These are phyloP conservation scores for Tolypocladium guangdongense DNA, from an alignment of 2,329 filamentous ascomycete genomes.

Conservation along the genomic window DNA sequence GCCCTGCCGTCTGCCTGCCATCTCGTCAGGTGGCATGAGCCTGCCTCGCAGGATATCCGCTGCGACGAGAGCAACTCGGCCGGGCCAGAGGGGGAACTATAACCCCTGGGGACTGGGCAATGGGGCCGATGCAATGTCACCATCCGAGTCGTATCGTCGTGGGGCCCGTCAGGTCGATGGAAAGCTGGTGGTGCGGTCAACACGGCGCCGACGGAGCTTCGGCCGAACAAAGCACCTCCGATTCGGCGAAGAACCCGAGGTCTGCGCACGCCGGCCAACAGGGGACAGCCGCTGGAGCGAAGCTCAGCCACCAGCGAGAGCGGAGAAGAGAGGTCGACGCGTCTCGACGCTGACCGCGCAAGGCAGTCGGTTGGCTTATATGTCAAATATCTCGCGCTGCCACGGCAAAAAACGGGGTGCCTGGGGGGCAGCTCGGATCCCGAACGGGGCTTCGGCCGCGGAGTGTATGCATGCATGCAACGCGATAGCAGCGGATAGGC, in stretches of 20 bases:
- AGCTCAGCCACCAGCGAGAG: neutral
- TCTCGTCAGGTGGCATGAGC: neutral
- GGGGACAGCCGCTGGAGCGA: neutral
- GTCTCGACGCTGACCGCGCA: neutral
- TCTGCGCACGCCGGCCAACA: neutral
- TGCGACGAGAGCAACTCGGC: neutral
- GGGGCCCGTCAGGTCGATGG: neutral
- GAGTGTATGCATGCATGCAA: neutral
- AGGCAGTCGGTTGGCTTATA: neutral
- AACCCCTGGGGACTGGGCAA: neutral
- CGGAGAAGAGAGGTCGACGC: neutral
- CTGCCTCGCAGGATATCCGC: neutral
- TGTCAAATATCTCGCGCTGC: neutral
- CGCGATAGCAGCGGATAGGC: neutral
- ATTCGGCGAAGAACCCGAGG: neutral
- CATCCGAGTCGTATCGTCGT: neutral
- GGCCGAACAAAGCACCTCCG: neutral
- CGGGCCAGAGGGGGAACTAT: neutral
- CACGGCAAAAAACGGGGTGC: neutral
- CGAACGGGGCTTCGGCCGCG: neutral
- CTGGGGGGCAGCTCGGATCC: neutral
- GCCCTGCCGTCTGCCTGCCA: slow-evolving; percentile 8
- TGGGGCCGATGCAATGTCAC: neutral
- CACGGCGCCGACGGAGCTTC: neutral
- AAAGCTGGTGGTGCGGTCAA: neutral